Evolutionary conservation across 2,329 filamentous ascomycete genomes (phyloP), one percentile per base, ranked within the genome.

Genomic region (Trichoderma semiorbis): DNA sequence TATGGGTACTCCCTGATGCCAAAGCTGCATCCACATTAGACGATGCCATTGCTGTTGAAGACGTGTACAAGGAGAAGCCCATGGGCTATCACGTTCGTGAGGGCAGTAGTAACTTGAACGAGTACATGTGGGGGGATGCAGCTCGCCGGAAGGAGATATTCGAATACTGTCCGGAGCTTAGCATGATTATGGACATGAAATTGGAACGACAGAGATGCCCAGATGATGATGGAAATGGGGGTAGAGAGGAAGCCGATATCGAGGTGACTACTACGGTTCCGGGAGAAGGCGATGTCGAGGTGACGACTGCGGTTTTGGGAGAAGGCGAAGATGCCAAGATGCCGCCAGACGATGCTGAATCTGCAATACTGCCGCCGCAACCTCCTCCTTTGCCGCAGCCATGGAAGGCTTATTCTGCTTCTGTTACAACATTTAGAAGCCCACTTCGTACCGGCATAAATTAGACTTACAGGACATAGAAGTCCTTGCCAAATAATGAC

Each of bases 111-210:
- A 74, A 78, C 26, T 78, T 88, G 5, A 75, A 81, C 24, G 81
- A 83, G 26, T 79, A 76, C 3, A 83, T 88, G 18, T 89, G 87
- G 87, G 82, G 82, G 71, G 78, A 85, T 64, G 78, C 78, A 2
- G 76, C 74, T 2, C 80, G 83, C 72, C 80, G 87, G 39, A 81
- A 84, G 74, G 78, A 81, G 68, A 86, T 88, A 28, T 85, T 87
- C 73, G 80, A 84, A 21, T 89, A 89, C 78, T 89, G 87, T 73
- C 87, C 87, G 2, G 87, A 89, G 77, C 77, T 89, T 24, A 84
- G 81, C 74, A 80, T 89, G 76, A 85, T 88, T 72, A 83, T 88
- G 81, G 83, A 86, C 55, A 89, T 89, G 87, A 87, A 87, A 77
- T 78, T 87, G 12, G 84, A 86, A 78, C 77, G 82, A 57, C 83